These are phyloP conservation scores for Helminthosporium solani DNA, from an alignment of 2,329 filamentous ascomycete species.

Conservation along the genomic window DNA sequence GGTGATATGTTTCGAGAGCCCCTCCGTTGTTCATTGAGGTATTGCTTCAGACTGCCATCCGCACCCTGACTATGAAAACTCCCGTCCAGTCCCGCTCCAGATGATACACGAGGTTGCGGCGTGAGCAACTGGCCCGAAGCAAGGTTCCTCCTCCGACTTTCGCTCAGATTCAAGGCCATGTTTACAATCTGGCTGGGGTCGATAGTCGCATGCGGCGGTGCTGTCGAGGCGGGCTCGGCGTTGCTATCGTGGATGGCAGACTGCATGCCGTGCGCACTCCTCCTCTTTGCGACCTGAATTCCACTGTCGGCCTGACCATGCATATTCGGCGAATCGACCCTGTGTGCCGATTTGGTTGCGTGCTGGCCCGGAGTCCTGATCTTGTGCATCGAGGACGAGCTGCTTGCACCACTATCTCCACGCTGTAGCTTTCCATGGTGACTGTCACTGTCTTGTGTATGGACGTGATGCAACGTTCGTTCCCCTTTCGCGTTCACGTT, in stretches of 20 bases:
- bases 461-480: conserved; percentile 36
- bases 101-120: conserved; percentile 48
- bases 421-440: conserved; percentile 38
- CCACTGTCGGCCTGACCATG: conserved; percentile 8
- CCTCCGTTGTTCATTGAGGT: conserved; percentile 70
- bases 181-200: conserved; percentile 90
- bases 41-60: conserved; percentile 64
- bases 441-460: conserved; percentile 27
- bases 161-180: conserved; percentile 85
- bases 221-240: conserved; percentile 8
- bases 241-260: conserved; percentile 11
- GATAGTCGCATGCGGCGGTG: conserved; percentile 56
- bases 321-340: conserved; percentile 8
- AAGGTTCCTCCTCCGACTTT: conserved; percentile 68
- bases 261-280: conserved; percentile 7
- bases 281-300: conserved; percentile 25
- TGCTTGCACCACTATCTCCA: conserved; percentile 12
- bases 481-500: conserved; percentile 42
- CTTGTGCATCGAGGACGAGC: conserved; percentile 25
- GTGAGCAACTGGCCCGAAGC: conserved; percentile 57
- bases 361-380: conserved; percentile 12
- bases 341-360: conserved; percentile 3
- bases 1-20: conserved; percentile 64
- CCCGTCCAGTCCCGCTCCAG: conserved; percentile 44
- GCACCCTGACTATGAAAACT: conserved; percentile 46